phyloP scores from a whole-genome alignment of 2,329 filamentous ascomycete species.

The Alternaria triticina region DNA sequence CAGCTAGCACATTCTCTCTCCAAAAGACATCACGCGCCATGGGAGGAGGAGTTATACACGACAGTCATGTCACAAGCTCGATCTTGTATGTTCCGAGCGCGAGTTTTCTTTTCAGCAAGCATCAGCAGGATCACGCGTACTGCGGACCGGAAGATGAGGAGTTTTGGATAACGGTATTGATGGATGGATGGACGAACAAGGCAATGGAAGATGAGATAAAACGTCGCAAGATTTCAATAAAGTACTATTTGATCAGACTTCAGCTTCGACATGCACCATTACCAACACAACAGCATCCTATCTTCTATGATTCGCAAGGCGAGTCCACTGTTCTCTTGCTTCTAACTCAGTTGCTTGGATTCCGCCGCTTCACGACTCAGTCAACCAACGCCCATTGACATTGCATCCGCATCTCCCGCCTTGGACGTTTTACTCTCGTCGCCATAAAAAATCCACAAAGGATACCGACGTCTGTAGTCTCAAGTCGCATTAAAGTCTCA shows the following conservation, averaged over 20 bases:
- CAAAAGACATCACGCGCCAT: background rate
- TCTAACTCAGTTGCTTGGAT: background rate
- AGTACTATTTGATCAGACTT: slow-evolving; percentile 4
- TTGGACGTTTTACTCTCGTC: background rate
- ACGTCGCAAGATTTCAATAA: slow-evolving; percentile 5
- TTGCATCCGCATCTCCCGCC: background rate
- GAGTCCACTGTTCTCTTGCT: background rate
- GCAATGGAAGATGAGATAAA: background rate
- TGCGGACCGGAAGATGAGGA: slow-evolving; percentile 15
- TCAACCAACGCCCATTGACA: background rate
- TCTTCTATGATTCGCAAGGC: background rate
- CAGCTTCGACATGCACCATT: background rate
- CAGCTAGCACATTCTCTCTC: background rate
- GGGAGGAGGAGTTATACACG: background rate
- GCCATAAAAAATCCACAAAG: background rate
- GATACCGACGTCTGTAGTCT: background rate
- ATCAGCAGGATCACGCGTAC: slow-evolving; percentile 6
- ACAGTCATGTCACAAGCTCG: background rate
- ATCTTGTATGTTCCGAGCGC: background rate
- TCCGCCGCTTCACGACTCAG: background rate
- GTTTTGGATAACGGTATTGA: slow-evolving; percentile 2
- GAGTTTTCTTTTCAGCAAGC: slow-evolving; percentile 10
- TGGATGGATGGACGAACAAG: background rate
- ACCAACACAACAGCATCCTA: background rate
- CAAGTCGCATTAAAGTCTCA: slow-evolving; percentile 32